Base-by-base conservation (phyloP, 2,329 filamentous ascomycete species). In the Aureobasidium sp. region DNA sequence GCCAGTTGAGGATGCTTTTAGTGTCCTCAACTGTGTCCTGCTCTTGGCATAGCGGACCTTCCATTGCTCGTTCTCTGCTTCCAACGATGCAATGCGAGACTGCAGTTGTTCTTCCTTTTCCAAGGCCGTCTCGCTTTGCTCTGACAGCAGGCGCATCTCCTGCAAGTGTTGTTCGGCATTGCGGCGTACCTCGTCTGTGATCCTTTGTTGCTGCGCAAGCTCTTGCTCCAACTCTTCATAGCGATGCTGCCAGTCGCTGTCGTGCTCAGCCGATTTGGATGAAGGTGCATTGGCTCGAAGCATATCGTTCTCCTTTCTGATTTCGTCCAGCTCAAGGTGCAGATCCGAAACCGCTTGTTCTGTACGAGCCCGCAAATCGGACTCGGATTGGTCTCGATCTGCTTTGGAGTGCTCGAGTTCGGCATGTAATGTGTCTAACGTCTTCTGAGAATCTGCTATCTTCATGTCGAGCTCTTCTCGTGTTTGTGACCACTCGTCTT, bases 41-140 rank as follows among this genome's bases (percentile, higher is more conserved):
- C 90, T 83, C 67, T 87, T 88, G 29, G 91, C 88, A 71, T 97
- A 97, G 49, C 92, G 88, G 68, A 87, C 86, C 71, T 91, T 91
- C 94, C 94, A 99, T 56, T 92, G 87, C 61, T 88, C 88, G 51
- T 96, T 85, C 71, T 97, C 91, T 25, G 84, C 80, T 74, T 97
- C 90, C 6, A 99, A 81, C 61, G 83, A 80, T 62, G 89, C 82
- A 36, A 97, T 87, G 49, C 88, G 88, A 66, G 82, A 83, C 61
- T 89, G 85, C 66, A 97, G 81, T 68, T 87, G 85, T 57, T 91
- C 86, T 73, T 97, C 92, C 67, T 87, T 88, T 67, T 96, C 91
- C 73, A 90, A 88, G 7, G 88, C 87, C 12, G 87, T 82, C 66
- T 86, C 86, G 69, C 89, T 94, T 67, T 91, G 87, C 67, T 91